Conservation (phyloP, 768 basidiomycete species). For the Phaeotremella skinneri region DNA sequence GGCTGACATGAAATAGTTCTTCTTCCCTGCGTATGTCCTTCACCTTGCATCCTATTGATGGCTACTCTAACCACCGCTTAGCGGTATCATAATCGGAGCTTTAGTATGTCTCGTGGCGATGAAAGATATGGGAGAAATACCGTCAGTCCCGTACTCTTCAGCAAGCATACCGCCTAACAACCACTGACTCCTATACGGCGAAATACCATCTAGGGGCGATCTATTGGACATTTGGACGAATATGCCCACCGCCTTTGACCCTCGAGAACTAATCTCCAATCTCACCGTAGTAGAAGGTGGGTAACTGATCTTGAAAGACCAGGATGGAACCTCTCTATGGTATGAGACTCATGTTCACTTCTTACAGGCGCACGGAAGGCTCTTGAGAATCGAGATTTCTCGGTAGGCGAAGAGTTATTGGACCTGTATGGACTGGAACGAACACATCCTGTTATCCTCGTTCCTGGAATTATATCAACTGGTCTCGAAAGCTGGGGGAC, state of each 20-base stretch:
- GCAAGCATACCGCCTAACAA: not conserved
- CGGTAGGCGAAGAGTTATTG: conserved; percentile 41
- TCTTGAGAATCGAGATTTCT: conserved; percentile 48
- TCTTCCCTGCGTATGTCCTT: conserved; percentile 39
- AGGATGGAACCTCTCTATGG: not conserved
- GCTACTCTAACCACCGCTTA: conserved; percentile 4
- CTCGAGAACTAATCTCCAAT: conserved; percentile 42
- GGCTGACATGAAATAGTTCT: conserved; percentile 28
- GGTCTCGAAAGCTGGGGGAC: conserved; percentile 94
- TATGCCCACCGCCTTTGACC: conserved; percentile 37
- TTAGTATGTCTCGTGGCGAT: conserved; percentile 29
- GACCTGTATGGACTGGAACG: conserved; percentile 55
- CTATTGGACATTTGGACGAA: conserved; percentile 38
- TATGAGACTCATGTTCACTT: not conserved
- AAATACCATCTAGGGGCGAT: conserved; percentile 29
- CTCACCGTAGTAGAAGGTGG: conserved; percentile 42
- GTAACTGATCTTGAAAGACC: not conserved
- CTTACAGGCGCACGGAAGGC: conserved; percentile 39
- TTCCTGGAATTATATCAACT: conserved; percentile 89
- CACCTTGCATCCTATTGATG: too few species aligned
- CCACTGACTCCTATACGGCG: too few species aligned
- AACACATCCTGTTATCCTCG: conserved; percentile 74
- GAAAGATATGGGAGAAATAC: conserved; percentile 29
- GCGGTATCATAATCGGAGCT: conserved; percentile 41
- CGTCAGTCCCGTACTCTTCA: conserved; percentile 18